Conservation (phyloP, 495 filamentous ascomycete species). For the Sordaria brevicollis region DNA sequence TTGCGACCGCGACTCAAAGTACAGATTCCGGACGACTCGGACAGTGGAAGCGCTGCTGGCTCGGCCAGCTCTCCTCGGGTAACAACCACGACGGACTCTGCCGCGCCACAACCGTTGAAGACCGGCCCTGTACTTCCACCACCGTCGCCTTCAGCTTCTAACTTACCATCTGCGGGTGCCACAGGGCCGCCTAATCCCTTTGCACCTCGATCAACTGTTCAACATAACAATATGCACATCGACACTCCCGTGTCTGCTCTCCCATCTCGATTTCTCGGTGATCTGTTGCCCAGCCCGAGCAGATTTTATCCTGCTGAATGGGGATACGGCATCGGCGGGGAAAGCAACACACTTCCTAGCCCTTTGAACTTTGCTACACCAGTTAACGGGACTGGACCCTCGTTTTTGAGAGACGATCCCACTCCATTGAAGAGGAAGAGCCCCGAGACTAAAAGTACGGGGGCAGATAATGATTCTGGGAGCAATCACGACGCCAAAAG, state of each 20-base stretch:
- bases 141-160: constrained; percentile 76
- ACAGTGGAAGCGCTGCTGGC: constrained; percentile 66
- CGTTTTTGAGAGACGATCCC: constrained; percentile 50
- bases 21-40: constrained; percentile 88
- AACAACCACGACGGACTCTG: constrained; percentile 48
- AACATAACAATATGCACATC: constrained; percentile 63
- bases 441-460: constrained; percentile 30
- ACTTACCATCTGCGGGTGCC: constrained; percentile 82
- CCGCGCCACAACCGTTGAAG: constrained; percentile 26
- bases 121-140: constrained; percentile 73
- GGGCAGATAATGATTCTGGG: constrained; percentile 16
- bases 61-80: constrained; percentile 63
- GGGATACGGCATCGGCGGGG: constrained; percentile 50
- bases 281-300: constrained; percentile 75
- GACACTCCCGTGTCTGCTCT: constrained; percentile 97
- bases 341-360: constrained; percentile 77
- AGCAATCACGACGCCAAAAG: background rate
- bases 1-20: constrained; percentile 74
- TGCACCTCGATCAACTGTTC: constrained; percentile 63
- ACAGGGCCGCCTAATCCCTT: constrained; percentile 93
- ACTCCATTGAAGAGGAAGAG: constrained; percentile 35
- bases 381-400: constrained; percentile 57
- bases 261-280: constrained; percentile 81
- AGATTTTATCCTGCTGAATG: constrained; percentile 89
- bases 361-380: constrained; percentile 89